Percentiles rank a stretch among this genome's conserved stretches.
phyloP scores from a whole-genome alignment of 2,329 filamentous ascomycete genomes.

The Apiospora arundinis region DNA sequence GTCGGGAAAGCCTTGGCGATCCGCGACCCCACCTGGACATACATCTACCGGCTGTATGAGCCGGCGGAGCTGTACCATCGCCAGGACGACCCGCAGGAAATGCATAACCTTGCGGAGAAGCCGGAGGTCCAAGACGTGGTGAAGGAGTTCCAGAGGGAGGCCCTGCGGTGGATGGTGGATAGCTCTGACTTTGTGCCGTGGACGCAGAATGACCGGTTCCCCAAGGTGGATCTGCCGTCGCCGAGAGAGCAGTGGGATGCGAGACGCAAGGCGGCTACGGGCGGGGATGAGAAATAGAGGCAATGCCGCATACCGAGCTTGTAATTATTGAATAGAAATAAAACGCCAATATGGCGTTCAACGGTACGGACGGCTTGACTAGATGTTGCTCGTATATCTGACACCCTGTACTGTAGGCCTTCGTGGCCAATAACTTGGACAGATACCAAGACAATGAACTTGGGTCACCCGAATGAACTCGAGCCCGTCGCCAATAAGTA shows the following conservation, averaged over 20 bases:
- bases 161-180: conserved; percentile 41
- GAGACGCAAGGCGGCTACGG: neutral
- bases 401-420: too few species aligned
- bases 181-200: conserved; percentile 22
- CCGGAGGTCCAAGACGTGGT: conserved; percentile 33
- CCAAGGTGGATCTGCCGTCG: neutral
- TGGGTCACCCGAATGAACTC: too few species aligned
- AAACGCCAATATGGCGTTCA: neutral
- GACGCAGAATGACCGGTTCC: conserved; percentile 34
- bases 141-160: conserved; percentile 38
- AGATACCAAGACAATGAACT: too few species aligned
- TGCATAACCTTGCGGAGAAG: conserved; percentile 45
- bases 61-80: conserved; percentile 50
- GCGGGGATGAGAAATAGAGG: neutral
- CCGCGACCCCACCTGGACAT: conserved; percentile 47
- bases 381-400: too few species aligned
- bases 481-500: too few species aligned
- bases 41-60: conserved; percentile 53
- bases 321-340: neutral
- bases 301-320: neutral
- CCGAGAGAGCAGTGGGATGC: conserved; percentile 23
- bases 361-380: neutral
- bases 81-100: conserved; percentile 46
- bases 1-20: conserved; percentile 47
- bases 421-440: too few species aligned